A percentile compares a stretch with the other conserved stretches of the same genome.
Evolutionary conservation across 2,329 filamentous ascomycete species (phyloP).

Genomic region (Verticillium klebahnii): DNA sequence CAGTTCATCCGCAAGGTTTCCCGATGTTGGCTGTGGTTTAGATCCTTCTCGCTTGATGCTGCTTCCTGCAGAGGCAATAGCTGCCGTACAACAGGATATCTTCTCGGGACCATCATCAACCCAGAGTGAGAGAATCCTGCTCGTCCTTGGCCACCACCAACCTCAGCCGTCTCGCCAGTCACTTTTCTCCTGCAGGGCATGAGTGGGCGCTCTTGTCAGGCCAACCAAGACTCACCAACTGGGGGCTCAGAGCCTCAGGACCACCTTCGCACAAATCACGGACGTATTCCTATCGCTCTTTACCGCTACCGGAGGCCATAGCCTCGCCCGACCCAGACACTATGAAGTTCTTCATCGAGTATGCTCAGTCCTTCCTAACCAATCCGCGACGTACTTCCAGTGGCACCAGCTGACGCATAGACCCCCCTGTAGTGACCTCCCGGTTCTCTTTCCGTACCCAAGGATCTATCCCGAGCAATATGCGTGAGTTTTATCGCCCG

Average conservation of each 20-base stretch:
- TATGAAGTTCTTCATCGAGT: conserved; percentile 16
- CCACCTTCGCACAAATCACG: too few species aligned
- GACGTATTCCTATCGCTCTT: too few species aligned
- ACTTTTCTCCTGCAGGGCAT: background rate
- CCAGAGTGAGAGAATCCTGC: background rate
- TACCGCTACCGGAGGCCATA: background rate
- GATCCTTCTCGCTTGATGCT: background rate
- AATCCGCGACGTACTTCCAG: background rate
- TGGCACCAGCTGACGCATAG: background rate
- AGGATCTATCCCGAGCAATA: conserved; percentile 58
- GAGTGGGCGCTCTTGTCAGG: background rate
- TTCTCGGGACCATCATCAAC: too few species aligned
- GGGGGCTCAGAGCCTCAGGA: background rate
- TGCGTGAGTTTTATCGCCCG: conserved; percentile 34
- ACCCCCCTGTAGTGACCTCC: conserved; percentile 39
- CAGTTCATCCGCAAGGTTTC: background rate
- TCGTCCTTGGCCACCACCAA: background rate
- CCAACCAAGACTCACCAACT: background rate
- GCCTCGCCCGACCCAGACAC: background rate
- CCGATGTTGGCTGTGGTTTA: too few species aligned
- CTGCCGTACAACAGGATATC: too few species aligned
- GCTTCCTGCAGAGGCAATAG: background rate
- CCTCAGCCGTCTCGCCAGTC: conserved; percentile 2
- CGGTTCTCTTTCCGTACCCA: conserved; percentile 54
- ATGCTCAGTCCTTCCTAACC: background rate